Evolutionary conservation across 345 rosid genomes (phyloP).

Genomic region (Limnanthes douglasii): DNA sequence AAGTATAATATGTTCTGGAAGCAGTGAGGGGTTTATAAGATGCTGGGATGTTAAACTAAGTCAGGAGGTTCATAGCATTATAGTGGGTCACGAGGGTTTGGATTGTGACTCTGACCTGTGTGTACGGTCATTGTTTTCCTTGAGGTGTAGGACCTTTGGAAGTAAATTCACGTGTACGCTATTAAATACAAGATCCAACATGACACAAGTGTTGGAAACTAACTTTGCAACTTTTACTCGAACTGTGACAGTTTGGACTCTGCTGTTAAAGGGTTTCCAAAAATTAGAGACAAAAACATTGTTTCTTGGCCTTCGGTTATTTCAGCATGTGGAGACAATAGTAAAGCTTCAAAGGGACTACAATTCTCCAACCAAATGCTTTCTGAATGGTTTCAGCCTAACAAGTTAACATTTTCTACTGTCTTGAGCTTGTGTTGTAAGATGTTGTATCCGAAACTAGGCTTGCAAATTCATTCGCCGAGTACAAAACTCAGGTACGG

Average conservation of each 20-base stretch:
- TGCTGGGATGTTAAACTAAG: too few species aligned
- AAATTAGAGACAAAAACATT: slow-evolving; percentile 25
- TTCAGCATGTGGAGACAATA: slow-evolving; percentile 28
- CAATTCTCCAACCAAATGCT: slow-evolving; percentile 31
- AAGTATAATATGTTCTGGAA: too few species aligned
- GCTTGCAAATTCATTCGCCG: slow-evolving; percentile 30
- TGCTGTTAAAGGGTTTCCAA: slow-evolving; percentile 23
- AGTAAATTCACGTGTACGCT: slow-evolving; percentile 35
- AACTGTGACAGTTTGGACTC: slow-evolving; percentile 22
- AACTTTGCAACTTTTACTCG: slow-evolving; percentile 46
- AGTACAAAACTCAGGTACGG: slow-evolving; percentile 22
- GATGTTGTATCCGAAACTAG: slow-evolving; percentile 14
- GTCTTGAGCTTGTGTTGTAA: slow-evolving; percentile 32
- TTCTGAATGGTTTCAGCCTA: slow-evolving; percentile 22
- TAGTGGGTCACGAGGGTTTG: too few species aligned
- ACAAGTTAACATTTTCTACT: slow-evolving; percentile 37
- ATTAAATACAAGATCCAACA: slow-evolving; percentile 27
- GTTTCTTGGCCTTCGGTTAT: slow-evolving; percentile 45
- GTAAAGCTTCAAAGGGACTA: slow-evolving; percentile 21
- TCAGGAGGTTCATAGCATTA: too few species aligned
- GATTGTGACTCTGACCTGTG: too few species aligned
- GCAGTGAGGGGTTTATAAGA: too few species aligned
- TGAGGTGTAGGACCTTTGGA: slow-evolving; percentile 27
- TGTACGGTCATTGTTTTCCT: too few species aligned
- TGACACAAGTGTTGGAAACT: slow-evolving; percentile 35